Base-by-base conservation (phyloP, 352 stramenopile genomes). In the Globisporangium uncinulatum region DNA sequence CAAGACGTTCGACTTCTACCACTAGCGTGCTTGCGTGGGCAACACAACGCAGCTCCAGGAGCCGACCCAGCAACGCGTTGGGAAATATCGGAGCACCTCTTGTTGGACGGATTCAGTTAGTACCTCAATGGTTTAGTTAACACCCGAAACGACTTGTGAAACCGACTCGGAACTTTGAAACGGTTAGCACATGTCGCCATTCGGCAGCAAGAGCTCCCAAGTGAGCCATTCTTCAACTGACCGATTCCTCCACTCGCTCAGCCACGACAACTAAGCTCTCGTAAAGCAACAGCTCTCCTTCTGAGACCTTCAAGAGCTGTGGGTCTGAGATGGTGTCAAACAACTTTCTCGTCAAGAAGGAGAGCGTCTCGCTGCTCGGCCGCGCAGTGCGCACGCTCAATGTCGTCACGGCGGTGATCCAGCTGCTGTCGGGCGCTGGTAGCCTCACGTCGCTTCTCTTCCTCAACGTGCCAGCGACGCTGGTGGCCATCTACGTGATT, bases 1-100 rank as follows among this genome's bases (percentile, higher is more conserved):
- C 67, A 99, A 97, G 58, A 98, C 98, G 54, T 98, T 98, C 59
- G 86, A 97, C 51, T 99, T 99, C 77, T 99, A 99, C 74, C 88
- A 90, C 62, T 98, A 89, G 56, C 21, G 15, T 14, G 19, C 24
- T 1, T 29, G 24, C 24, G 24, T 1, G 24, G 4, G 1, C 24
- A 1, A 29, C 24, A 29, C 24, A 29, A 29, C 24, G 24, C 24
- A 29, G 24, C 24, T 29, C 24, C 24, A 29, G 2, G 24, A 29
- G 4, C 24, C 24, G 24, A 29, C n/a, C n/a, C n/a, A 29, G 24
- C 24, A 29, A 4, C 4, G 24, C 24, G 24, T 29, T 29, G 24
- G 24, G 24, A 29, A 29, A 29, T 29, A 29, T 29, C 24, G 24
- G 24, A 29, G n/a, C 24, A 29, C 24, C 24, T 29, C 24, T 29